Evolutionary conservation across 495 filamentous ascomycete species (phyloP).

Genomic region (Amorphotheca resinae): DNA sequence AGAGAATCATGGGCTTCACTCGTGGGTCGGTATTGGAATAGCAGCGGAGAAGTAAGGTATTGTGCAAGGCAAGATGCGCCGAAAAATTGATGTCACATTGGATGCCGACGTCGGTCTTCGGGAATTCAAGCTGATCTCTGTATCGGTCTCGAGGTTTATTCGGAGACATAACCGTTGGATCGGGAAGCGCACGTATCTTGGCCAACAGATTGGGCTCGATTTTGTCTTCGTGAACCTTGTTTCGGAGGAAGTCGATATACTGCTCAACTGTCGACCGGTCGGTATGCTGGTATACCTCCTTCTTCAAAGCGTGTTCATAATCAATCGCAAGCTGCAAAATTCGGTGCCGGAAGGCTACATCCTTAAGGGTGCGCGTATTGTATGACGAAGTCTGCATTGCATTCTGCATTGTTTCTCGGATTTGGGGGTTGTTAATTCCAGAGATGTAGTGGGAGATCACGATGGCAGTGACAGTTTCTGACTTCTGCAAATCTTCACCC

Average conservation of each 20-base stretch:
- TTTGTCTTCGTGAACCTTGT: neutral
- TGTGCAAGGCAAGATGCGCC: constrained; percentile 63
- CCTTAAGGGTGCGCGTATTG: constrained; percentile 23
- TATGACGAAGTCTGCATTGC: constrained; percentile 10
- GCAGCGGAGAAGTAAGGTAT: constrained; percentile 63
- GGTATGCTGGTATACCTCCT: constrained; percentile 25
- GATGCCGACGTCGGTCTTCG: constrained; percentile 54
- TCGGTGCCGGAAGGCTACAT: constrained; percentile 24
- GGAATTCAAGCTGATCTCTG: constrained; percentile 53
- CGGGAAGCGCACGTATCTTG: constrained; percentile 19
- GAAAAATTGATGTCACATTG: constrained; percentile 82
- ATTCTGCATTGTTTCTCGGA: constrained; percentile 25
- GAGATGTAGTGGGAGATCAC: constrained; percentile 29
- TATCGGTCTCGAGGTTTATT: constrained; percentile 28
- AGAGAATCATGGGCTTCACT: constrained; percentile 61
- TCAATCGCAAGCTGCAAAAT: constrained; percentile 34
- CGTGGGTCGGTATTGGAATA: constrained; percentile 64
- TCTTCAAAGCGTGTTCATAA: constrained; percentile 33
- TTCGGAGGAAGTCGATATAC: constrained; percentile 31
- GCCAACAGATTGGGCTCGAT: constrained; percentile 4
- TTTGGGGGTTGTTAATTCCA: constrained; percentile 28
- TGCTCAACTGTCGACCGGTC: constrained; percentile 22
- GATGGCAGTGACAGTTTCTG: constrained; percentile 13
- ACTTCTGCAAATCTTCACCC: constrained; percentile 5
- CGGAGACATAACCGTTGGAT: constrained; percentile 15